Percentiles rank a stretch among this genome's conserved stretches.
phyloP scores from a whole-genome alignment of 129 eudicot genomes.

The Flaveria trinervia region DNA sequence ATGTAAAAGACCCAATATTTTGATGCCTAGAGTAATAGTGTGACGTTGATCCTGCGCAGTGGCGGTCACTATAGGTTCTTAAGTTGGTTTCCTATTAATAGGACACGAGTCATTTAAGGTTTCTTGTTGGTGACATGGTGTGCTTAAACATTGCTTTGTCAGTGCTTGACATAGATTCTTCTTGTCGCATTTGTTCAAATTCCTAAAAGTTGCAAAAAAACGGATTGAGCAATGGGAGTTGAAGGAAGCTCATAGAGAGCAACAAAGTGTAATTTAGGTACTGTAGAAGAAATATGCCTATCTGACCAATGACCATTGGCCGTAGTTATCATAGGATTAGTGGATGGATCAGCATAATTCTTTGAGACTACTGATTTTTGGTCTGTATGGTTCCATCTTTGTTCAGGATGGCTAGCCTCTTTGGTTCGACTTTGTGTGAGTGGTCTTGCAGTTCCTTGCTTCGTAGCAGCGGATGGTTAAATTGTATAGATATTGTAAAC shows the following conservation, averaged over 20 bases:
- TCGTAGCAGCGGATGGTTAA: neutral
- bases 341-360: neutral
- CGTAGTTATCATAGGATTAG: neutral
- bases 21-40: neutral
- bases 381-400: neutral
- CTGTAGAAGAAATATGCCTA: neutral
- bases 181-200: no score
- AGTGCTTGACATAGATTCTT: no score
- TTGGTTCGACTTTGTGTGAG: neutral
- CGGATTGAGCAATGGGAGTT: no score
- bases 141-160: neutral
- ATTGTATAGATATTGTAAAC: neutral
- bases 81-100: neutral
- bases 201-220: no score
- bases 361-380: neutral
- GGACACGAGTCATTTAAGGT: neutral
- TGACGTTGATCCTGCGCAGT: neutral
- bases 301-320: neutral
- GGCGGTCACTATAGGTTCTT: neutral
- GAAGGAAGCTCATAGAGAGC: neutral
- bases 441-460: neutral
- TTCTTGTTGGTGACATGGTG: neutral
- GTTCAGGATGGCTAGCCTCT: neutral
- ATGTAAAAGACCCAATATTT: neutral
- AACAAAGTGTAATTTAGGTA: slow-evolving; percentile 3